phyloP scores from a whole-genome alignment of 306 rosid genomes.

The Prunus kanzakura region DNA sequence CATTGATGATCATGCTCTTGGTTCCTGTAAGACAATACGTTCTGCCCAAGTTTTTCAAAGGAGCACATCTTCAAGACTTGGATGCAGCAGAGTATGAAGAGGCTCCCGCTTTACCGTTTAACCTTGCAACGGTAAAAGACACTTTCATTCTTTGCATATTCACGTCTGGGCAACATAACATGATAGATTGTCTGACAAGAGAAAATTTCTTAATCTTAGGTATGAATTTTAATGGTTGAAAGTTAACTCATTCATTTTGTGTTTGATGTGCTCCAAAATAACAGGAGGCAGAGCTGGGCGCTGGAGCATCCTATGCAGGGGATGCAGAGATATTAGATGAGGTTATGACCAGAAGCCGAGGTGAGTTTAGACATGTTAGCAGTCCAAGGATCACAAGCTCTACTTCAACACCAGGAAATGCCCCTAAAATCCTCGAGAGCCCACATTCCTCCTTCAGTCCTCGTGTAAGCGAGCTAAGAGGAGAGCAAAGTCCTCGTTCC shows the following conservation, averaged over 20 bases:
- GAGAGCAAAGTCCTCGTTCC: slow-evolving; percentile 66
- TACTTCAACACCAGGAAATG: slow-evolving; percentile 60
- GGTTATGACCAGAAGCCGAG: slow-evolving; percentile 84
- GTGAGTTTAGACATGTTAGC: slow-evolving; percentile 79
- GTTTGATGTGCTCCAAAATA: slow-evolving; percentile 22
- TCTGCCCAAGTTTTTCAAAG: slow-evolving; percentile 89
- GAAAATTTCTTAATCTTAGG: neutral
- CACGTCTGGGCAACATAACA: neutral
- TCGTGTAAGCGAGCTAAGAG: slow-evolving; percentile 48
- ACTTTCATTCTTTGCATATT: neutral
- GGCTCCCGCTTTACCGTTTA: slow-evolving; percentile 73
- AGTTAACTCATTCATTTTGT: neutral
- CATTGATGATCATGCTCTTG: slow-evolving; percentile 92
- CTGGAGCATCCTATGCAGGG: slow-evolving; percentile 50
- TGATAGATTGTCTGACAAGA: neutral
- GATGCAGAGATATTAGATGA: slow-evolving; percentile 87
- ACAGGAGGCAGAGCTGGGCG: slow-evolving; percentile 81
- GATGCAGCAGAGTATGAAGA: slow-evolving; percentile 97
- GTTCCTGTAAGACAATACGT: slow-evolving; percentile 86
- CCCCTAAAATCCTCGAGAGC: slow-evolving; percentile 43
- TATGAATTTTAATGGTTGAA: neutral
- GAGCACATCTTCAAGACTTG: slow-evolving; percentile 89
- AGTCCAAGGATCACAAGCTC: slow-evolving; percentile 87
- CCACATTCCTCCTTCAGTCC: slow-evolving; percentile 54
- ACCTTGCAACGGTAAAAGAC: slow-evolving; percentile 60